Conservation (phyloP, 2,329 filamentous ascomycete genomes). For the Bipolaris oryzae region DNA sequence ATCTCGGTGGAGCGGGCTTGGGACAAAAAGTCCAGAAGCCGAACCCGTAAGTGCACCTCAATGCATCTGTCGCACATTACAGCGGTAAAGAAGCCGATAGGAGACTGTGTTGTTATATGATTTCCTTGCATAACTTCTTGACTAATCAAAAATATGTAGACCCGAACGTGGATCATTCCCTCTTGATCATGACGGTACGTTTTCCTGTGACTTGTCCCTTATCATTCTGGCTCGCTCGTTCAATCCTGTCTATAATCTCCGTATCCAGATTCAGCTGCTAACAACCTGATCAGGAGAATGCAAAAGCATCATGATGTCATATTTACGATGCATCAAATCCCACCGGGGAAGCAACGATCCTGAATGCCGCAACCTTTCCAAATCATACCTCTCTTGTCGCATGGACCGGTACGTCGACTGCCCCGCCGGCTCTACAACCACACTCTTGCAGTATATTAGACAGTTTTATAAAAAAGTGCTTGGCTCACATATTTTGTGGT, state of each 20-base stretch:
- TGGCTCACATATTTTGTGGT: slow-evolving; percentile 27
- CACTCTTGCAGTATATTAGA: background rate
- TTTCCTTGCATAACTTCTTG: too few species aligned
- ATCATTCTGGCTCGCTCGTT: slow-evolving; percentile 54
- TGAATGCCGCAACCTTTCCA: slow-evolving; percentile 83
- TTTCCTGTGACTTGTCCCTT: background rate
- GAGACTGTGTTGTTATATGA: background rate
- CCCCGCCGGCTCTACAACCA: background rate
- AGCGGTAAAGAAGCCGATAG: background rate
- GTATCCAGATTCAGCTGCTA: slow-evolving; percentile 13
- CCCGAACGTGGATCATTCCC: slow-evolving; percentile 94
- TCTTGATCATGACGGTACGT: slow-evolving; percentile 84
- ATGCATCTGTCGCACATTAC: background rate
- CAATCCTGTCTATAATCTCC: background rate
- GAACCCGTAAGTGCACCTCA: slow-evolving; percentile 62
- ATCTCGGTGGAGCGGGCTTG: slow-evolving; percentile 74
- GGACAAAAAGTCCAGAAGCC: slow-evolving; percentile 69
- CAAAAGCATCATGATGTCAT: slow-evolving; percentile 83
- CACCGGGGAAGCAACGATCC: slow-evolving; percentile 84
- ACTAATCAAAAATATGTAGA: slow-evolving; percentile 52
- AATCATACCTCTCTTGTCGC: slow-evolving; percentile 85
- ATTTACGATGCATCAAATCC: slow-evolving; percentile 85
- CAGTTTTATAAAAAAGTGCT: slow-evolving; percentile 9
- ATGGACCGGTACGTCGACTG: slow-evolving; percentile 81
- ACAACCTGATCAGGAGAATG: slow-evolving; percentile 73